Evolutionary conservation across 2,329 filamentous ascomycete genomes (phyloP), one percentile per base, ranked within the genome.

Genomic region (Neonectria neomacrospora): DNA sequence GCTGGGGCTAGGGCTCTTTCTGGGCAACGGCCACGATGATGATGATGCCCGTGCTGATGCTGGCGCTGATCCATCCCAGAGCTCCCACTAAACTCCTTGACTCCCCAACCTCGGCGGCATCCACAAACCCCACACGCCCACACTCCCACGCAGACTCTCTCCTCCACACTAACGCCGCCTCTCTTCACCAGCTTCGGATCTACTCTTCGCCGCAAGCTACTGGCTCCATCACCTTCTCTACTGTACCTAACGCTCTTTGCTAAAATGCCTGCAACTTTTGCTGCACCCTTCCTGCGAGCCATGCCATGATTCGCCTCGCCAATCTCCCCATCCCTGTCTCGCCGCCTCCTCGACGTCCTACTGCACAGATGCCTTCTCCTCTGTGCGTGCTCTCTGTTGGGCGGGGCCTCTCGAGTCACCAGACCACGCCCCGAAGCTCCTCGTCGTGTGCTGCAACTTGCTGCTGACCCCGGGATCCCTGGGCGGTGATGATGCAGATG

Each of bases 1-100:
- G n/a, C 37, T 34, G 23, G 23, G n/a, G 20, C 54, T 54, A 55
- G 48, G 54, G 59, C 59, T 54, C 48, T 51, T 51, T 32, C 28
- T 16, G 28, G 28, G 28, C 30, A 50, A 14, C 32, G 16, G 22
- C 44, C 12, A 45, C 22, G 42, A 45, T 45, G 45, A 16, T 14
- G 22, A 45, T 47, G 45, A 12, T n/a, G 44, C 44, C 20, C 16
- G 28, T 23, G 16, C 23, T 50, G 37, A 18, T 41, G 37, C 37
- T 20, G 8, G n/a, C 10, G 37, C n/a, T 39, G 16, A 39, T 10
- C 37, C 18, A 41, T n/a, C 37, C 37, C 37, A 41, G 16, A 41
- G 9, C n/a, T 41, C n/a, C n/a, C n/a, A 41, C 37, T 9, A 20
- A 41, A 18, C 37, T 20, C 37, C 37, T 9, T 11, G 18, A 18